Conservation (phyloP, 352 stramenopile genomes). For the Thraustochytrium striatum region DNA sequence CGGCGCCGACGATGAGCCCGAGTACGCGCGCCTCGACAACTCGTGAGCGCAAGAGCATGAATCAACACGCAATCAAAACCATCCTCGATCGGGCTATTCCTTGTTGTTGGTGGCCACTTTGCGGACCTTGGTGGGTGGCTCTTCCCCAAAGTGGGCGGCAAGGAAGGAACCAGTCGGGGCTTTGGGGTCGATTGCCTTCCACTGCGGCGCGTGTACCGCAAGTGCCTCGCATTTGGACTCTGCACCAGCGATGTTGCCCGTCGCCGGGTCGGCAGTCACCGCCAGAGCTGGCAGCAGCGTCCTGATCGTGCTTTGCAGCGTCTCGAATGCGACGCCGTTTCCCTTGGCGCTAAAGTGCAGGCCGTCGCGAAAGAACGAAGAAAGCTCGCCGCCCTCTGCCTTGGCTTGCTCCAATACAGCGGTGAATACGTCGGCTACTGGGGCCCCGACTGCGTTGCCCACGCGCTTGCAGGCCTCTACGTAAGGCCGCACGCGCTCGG, state of each 20-base stretch:
- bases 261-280: constrained; percentile 8
- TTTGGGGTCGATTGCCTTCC: constrained; percentile 19
- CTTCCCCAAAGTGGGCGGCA: no score
- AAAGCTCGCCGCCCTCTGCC: not conserved
- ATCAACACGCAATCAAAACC: no score
- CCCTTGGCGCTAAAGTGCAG: constrained; percentile 43
- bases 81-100: no score
- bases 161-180: no score
- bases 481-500: constrained; percentile 4
- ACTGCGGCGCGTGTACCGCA: not conserved
- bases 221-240: not conserved
- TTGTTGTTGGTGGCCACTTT: no score
- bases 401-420: not conserved
- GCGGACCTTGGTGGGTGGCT: no score
- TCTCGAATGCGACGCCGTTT: constrained; percentile 29
- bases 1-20: no score
- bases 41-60: no score
- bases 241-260: constrained; percentile 3
- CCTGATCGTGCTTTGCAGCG: not conserved
- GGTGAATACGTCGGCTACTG: not conserved
- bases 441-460: not conserved
- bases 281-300: not conserved
- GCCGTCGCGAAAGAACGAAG: constrained; percentile 37
- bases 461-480: not conserved
- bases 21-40: not conserved